Evolutionary conservation across 495 filamentous ascomycete species (phyloP).

Genomic region (Trichocladium antarcticum): DNA sequence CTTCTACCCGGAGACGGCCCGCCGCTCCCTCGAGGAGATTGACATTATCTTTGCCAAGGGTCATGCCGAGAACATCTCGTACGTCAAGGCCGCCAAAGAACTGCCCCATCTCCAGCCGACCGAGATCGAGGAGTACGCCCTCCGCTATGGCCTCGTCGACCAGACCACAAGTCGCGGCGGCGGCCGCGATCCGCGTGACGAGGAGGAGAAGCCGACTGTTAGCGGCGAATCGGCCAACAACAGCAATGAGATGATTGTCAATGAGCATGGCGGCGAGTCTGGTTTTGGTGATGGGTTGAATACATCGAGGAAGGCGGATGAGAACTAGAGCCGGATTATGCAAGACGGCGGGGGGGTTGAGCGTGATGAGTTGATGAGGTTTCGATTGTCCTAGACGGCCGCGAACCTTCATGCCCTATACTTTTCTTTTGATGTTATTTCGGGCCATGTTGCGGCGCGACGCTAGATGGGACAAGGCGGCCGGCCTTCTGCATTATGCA

Average conservation of each 20-base stretch:
- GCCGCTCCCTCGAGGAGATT: conserved; percentile 65
- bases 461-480: not conserved
- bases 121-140: conserved; percentile 52
- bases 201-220: conserved; percentile 4
- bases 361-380: not conserved
- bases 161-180: not conserved
- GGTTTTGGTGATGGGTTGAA: conserved; percentile 1
- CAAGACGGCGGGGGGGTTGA: too few relatives aligned
- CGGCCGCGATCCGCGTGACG: not conserved
- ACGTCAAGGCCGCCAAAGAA: conserved; percentile 58
- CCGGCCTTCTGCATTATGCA: conserved; percentile 5
- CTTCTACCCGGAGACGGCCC: conserved; percentile 65
- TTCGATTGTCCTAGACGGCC: not conserved
- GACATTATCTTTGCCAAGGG: conserved; percentile 74
- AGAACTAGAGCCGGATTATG: too few relatives aligned
- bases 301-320: not conserved
- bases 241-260: not conserved
- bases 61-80: conserved; percentile 59
- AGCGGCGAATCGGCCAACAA: not conserved
- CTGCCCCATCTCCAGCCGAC: conserved; percentile 53
- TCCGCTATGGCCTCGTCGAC: conserved; percentile 47
- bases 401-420: not conserved
- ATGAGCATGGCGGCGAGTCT: conserved; percentile 1
- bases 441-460: conserved; percentile 2
- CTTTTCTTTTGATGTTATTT: not conserved